These are phyloP conservation scores for Mesotaenium endlicherianum DNA, from an alignment of 139 green algal genomes.

Conservation along the genomic window DNA sequence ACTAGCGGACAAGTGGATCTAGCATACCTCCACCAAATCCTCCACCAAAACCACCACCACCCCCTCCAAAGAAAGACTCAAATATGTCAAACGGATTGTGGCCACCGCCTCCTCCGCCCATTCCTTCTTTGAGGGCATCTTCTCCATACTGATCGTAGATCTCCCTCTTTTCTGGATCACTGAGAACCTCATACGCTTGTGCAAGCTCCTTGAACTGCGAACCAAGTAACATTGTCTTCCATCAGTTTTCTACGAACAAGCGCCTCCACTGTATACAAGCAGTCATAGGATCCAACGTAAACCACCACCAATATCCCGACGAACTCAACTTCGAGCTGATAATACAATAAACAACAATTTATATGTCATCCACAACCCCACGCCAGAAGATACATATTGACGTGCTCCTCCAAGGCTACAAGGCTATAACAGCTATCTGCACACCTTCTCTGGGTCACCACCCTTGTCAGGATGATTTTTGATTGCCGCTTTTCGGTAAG, in stretches of 20 bases:
- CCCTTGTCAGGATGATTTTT: constrained; percentile 64
- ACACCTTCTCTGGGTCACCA: constrained; percentile 82
- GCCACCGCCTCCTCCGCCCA: constrained; percentile 69
- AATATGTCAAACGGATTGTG: constrained; percentile 91
- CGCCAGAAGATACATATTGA: no score
- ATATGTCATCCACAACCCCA: no score
- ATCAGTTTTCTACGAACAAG: no score
- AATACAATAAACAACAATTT: no score
- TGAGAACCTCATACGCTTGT: constrained; percentile 94
- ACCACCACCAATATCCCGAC: no score
- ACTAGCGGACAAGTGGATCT: background rate
- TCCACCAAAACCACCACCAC: constrained; percentile 52
- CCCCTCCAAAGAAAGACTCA: constrained; percentile 82
- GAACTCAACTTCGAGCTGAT: no score
- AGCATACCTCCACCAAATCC: constrained; percentile 8
- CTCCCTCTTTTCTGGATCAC: constrained; percentile 89
- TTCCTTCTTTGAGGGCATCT: constrained; percentile 96
- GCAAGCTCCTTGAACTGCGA: constrained; percentile 95
- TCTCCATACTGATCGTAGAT: constrained; percentile 99
- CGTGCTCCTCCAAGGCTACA: no score
- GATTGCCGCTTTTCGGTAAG: constrained; percentile 83
- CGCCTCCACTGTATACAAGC: no score
- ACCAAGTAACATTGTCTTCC: no score
- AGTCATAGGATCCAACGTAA: no score
- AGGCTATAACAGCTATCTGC: background rate